Evolutionary conservation across 192 early-diverging fungal species (phyloP).

Genomic region (Mortierella alpina): DNA sequence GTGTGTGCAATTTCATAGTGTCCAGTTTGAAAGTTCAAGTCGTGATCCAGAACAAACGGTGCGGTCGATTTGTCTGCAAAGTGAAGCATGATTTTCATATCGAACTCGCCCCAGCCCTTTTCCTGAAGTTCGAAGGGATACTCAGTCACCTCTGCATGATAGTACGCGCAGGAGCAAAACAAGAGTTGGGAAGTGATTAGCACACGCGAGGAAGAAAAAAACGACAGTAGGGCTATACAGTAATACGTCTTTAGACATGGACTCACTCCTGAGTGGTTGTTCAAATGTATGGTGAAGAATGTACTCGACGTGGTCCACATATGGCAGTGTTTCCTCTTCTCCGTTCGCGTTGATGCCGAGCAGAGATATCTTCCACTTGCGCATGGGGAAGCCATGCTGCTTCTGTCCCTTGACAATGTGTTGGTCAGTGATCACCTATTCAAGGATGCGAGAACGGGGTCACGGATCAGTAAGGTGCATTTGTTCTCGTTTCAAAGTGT

Average conservation of each 20-base stretch:
- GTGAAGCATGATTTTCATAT: conserved; percentile 63
- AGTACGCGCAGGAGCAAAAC: background rate
- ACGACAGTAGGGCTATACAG: background rate
- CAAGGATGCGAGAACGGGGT: background rate
- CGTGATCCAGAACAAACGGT: conserved; percentile 58
- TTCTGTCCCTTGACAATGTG: conserved; percentile 47
- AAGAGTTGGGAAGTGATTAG: background rate
- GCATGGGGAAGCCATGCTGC: conserved; percentile 52
- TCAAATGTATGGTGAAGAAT: conserved; percentile 62
- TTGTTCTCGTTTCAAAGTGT: background rate
- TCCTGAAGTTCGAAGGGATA: conserved; percentile 64
- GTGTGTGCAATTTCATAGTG: conserved; percentile 58
- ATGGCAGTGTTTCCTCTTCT: conserved; percentile 49
- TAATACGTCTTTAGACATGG: background rate
- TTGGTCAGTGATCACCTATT: conserved; percentile 44
- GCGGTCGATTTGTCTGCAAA: conserved; percentile 56
- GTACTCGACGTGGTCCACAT: conserved; percentile 60
- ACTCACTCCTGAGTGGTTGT: conserved; percentile 55
- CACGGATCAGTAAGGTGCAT: background rate
- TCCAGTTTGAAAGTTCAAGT: conserved; percentile 62
- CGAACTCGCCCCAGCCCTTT: conserved; percentile 73
- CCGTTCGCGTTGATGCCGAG: conserved; percentile 54
- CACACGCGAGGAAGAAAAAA: background rate
- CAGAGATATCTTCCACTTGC: conserved; percentile 60
- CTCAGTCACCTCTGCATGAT: conserved; percentile 52